Evolutionary conservation across 2,329 filamentous ascomycete genomes (phyloP).

Genomic region (Penicillium sp.): DNA sequence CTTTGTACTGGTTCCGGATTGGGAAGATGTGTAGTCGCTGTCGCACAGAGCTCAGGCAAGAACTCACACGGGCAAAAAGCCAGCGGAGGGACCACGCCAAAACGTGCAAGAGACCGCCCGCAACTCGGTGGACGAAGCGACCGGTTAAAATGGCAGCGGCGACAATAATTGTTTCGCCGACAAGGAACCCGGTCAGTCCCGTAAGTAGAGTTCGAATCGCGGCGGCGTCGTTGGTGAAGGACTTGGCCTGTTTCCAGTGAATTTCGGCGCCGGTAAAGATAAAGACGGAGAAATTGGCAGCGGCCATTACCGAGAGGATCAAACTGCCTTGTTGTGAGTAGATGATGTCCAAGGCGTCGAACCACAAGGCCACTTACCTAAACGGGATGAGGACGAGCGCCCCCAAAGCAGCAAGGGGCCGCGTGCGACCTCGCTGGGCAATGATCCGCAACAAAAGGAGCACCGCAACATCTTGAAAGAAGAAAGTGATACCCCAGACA

Average conservation of each 20-base stretch:
- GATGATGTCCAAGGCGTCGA: not conserved
- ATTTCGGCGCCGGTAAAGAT: slow-evolving; percentile 22
- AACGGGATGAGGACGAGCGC: slow-evolving; percentile 28
- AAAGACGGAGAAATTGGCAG: slow-evolving; percentile 23
- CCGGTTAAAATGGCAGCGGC: slow-evolving; percentile 13
- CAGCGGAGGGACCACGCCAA: slow-evolving; percentile 10
- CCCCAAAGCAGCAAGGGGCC: slow-evolving; percentile 16
- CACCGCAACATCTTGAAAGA: slow-evolving; percentile 31
- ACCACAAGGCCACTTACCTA: slow-evolving; percentile 22
- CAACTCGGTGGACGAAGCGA: not conserved
- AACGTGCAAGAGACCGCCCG: not conserved
- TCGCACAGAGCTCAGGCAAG: not conserved
- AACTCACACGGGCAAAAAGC: slow-evolving; percentile 1
- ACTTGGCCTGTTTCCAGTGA: slow-evolving; percentile 20
- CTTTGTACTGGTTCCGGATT: not conserved
- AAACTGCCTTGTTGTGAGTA: not conserved
- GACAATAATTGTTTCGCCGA: slow-evolving; percentile 6
- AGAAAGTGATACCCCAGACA: slow-evolving; percentile 29
- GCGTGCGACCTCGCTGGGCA: slow-evolving; percentile 24
- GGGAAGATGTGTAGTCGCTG: not conserved
- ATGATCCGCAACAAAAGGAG: slow-evolving; percentile 25
- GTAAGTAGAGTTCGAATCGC: slow-evolving; percentile 3
- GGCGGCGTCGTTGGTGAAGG: slow-evolving; percentile 11
- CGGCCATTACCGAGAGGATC: slow-evolving; percentile 13
- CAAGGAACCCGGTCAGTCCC: slow-evolving; percentile 12